Conservation (phyloP, 345 rosid genomes). For the Eucalyptus curtisii region DNA sequence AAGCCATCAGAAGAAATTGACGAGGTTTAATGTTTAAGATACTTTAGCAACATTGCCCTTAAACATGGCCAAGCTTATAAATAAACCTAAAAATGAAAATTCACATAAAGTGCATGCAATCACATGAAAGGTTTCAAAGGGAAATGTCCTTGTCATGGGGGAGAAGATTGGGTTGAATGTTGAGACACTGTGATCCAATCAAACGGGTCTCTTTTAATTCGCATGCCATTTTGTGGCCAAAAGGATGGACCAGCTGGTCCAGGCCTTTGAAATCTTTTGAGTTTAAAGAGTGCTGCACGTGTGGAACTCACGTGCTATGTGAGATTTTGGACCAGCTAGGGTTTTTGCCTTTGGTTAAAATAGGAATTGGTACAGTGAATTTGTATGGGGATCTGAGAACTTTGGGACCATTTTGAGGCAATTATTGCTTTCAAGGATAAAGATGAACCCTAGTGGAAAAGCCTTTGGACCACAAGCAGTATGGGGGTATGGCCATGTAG, state of each 20-base stretch:
- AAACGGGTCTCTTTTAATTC: neutral
- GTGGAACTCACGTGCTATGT: slow-evolving; percentile 15
- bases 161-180: neutral
- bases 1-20: neutral
- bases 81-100: neutral
- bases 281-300: slow-evolving; percentile 17
- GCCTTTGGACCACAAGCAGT: neutral
- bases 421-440: slow-evolving; percentile 19
- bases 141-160: neutral
- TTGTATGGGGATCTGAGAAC: slow-evolving; percentile 16
- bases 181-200: neutral
- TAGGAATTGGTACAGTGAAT: neutral
- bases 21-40: neutral
- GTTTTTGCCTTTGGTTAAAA: neutral
- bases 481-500: neutral
- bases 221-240: neutral
- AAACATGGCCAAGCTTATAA: neutral
- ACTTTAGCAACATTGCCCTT: neutral
- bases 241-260: neutral
- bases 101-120: neutral
- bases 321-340: slow-evolving; percentile 6
- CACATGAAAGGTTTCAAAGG: neutral
- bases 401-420: slow-evolving; percentile 15
- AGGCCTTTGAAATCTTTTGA: slow-evolving; percentile 2
- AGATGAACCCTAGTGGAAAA: slow-evolving; percentile 2